phyloP scores from a whole-genome alignment of 1,284 basidiomycete genomes.

The Ceratobasidium sp. region DNA sequence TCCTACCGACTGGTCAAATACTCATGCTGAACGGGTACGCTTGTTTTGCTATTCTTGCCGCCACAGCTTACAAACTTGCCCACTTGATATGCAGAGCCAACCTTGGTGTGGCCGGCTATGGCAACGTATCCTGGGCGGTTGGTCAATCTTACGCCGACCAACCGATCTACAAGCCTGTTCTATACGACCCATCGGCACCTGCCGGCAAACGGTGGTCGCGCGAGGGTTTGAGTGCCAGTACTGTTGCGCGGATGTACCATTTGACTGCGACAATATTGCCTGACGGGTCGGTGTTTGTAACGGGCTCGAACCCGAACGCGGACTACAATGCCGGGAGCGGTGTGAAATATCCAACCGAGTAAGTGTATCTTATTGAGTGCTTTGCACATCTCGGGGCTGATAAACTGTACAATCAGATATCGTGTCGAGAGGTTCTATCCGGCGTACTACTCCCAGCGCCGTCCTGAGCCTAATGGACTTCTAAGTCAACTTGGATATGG shows the following conservation, averaged over 20 bases:
- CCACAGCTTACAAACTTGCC: too few relatives aligned
- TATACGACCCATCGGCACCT: slow-evolving; percentile 79
- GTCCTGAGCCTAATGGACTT: slow-evolving; percentile 80
- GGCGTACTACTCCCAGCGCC: slow-evolving; percentile 78
- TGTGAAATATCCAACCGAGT: slow-evolving; percentile 81
- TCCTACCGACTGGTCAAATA: slow-evolving; percentile 79
- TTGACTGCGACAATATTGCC: slow-evolving; percentile 88
- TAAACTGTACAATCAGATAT: slow-evolving; percentile 82
- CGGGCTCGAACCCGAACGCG: slow-evolving; percentile 93
- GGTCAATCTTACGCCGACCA: slow-evolving; percentile 64
- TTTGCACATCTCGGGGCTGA: slow-evolving; percentile 69
- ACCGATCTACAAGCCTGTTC: slow-evolving; percentile 76
- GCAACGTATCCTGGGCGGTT: slow-evolving; percentile 58
- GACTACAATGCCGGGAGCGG: slow-evolving; percentile 84
- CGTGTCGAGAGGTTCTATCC: slow-evolving; percentile 90
- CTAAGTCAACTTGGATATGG: slow-evolving; percentile 86
- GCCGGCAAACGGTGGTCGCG: slow-evolving; percentile 81
- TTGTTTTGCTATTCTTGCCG: too few relatives aligned
- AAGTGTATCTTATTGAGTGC: slow-evolving; percentile 61
- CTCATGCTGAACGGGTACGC: slow-evolving; percentile 78
- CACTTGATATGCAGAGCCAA: slow-evolving; percentile 59
- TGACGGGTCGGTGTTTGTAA: slow-evolving; percentile 86
- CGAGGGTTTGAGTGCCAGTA: slow-evolving; percentile 67
- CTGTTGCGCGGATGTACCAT: slow-evolving; percentile 86
- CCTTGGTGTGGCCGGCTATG: slow-evolving; percentile 57